Conservation (phyloP, 2,329 filamentous ascomycete species). For the Fusarium tjaetaba region DNA sequence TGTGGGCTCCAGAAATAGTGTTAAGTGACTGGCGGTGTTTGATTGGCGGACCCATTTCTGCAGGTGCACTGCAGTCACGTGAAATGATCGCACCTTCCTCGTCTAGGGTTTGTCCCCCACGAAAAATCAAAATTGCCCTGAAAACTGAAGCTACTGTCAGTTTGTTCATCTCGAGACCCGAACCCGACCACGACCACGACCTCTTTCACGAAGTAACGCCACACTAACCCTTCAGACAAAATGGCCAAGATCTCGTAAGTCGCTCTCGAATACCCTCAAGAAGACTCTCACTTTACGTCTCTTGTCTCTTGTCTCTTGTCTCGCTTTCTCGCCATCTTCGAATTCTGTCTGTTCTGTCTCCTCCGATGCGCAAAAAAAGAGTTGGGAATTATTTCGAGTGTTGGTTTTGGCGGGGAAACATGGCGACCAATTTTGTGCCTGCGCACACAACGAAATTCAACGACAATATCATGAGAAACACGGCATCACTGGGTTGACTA, state of each 20-base stretch:
- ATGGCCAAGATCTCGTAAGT: constrained; percentile 73
- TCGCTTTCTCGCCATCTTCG: constrained; percentile 6
- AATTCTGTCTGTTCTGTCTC: constrained; percentile 12
- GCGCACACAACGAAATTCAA: constrained; percentile 26
- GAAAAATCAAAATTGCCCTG: constrained; percentile 31
- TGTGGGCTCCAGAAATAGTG: neutral
- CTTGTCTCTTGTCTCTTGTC: neutral
- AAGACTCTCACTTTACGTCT: neutral
- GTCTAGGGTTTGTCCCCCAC: constrained; percentile 54
- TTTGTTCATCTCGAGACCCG: constrained; percentile 49
- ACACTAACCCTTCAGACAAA: constrained; percentile 59
- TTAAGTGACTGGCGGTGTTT: neutral
- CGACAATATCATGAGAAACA: constrained; percentile 6
- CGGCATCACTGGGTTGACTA: neutral
- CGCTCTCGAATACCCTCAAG: neutral
- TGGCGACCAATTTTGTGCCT: constrained; percentile 16
- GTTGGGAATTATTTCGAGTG: constrained; percentile 14
- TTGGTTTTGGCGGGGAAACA: constrained; percentile 27
- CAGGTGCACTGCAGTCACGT: constrained; percentile 44
- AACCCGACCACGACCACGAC: constrained; percentile 44
- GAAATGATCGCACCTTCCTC: constrained; percentile 36
- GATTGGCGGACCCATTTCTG: constrained; percentile 6
- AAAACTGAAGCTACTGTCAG: constrained; percentile 36
- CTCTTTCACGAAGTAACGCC: constrained; percentile 53
- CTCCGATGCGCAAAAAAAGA: constrained; percentile 21